Evolutionary conservation across 2,329 filamentous ascomycete species (phyloP), one percentile per base, ranked within the genome.

Genomic region (Aspergillus ochraceus): DNA sequence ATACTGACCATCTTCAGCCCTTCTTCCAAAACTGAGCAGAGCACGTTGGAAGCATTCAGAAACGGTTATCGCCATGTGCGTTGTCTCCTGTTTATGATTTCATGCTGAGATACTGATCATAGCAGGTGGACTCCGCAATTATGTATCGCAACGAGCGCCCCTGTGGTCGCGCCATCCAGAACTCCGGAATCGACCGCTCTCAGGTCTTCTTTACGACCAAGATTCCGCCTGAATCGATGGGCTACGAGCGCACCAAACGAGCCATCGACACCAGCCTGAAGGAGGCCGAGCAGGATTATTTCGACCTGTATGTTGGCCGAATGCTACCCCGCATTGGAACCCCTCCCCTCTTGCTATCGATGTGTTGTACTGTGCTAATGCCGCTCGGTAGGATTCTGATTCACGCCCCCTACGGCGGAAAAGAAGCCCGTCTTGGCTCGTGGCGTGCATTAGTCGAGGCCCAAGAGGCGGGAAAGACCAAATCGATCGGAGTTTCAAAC

Each of bases 121-220:
- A 19, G 4, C 19, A 75, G 72, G 61, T 88, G 58, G 86, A 88
- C 70, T 84, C 81, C 12, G 86, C 86, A 17, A 84, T 87, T 65
- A 86, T 86, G 85, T 87, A 88, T 70, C 77, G 84, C 70, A 95
- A 95, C 62, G 91, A 95, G 74, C 80, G 80, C 39, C 84, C 90
- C 66, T 86, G 88, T 14, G 90, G 90, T 1, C 77, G 80, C 32
- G 88, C 89, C 9, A 88, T 95, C 62, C 85, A 86, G 63, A 77
- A 74, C 0, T 67, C 79, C 0, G 80, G 78, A 0, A 72, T 92
- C 29, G 83, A 80, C 63, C 84, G 91, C 5, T 84, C 88, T 58
- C 87, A 93, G 68, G 80, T 95, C 55, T 91, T 91, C 75, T 93
- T 91, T 73, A 95, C 91, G 0, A 89, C 88, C 39, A 96, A 95